Conservation (phyloP, 1,139 yeast genomes). For the Kodamaea suecica region DNA sequence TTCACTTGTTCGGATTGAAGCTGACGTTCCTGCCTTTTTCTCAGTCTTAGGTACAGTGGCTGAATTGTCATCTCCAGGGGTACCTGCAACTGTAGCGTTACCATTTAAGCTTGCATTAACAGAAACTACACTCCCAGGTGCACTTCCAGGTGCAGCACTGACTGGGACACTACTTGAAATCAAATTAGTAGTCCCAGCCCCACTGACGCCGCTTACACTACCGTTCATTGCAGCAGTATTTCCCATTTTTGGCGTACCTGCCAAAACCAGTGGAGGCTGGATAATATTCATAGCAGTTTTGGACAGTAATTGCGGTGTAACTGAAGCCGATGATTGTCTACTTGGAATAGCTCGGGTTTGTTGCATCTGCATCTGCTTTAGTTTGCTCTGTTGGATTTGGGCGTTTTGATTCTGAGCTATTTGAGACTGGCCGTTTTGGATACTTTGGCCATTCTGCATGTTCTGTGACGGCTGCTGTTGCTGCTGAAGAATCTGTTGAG, state of each 20-base stretch:
- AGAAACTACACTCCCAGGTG: constrained; percentile 25
- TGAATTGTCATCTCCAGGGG: constrained; percentile 5
- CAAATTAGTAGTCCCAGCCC: constrained; percentile 4
- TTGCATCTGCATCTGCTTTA: constrained; percentile 6
- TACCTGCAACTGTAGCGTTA: constrained; percentile 6
- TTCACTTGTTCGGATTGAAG: constrained; percentile 13
- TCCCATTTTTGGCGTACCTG: neutral
- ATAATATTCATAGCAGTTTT: constrained; percentile 19
- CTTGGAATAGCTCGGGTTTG: constrained; percentile 2
- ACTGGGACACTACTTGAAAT: constrained; percentile 25
- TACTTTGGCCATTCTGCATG: neutral
- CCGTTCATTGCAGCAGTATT: neutral
- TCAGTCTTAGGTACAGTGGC: constrained; percentile 2
- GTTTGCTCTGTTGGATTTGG: constrained; percentile 3
- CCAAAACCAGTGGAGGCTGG: constrained; percentile 1
- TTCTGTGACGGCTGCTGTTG: constrained; percentile 8
- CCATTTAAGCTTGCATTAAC: constrained; percentile 12
- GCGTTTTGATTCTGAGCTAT: constrained; percentile 3
- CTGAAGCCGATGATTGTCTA: constrained; percentile 5
- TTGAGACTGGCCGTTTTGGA: constrained; percentile 2
- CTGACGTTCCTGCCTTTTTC: constrained; percentile 7
- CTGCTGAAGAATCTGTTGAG: constrained; percentile 17
- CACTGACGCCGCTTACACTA: constrained; percentile 1
- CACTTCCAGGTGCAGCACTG: constrained; percentile 35
- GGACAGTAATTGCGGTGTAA: constrained; percentile 11